Percentiles rank a stretch among this genome's conserved stretches.
These are phyloP conservation scores for Eimeria tenella DNA, from an alignment of 169 alveolate species.

Conservation along the genomic window DNA sequence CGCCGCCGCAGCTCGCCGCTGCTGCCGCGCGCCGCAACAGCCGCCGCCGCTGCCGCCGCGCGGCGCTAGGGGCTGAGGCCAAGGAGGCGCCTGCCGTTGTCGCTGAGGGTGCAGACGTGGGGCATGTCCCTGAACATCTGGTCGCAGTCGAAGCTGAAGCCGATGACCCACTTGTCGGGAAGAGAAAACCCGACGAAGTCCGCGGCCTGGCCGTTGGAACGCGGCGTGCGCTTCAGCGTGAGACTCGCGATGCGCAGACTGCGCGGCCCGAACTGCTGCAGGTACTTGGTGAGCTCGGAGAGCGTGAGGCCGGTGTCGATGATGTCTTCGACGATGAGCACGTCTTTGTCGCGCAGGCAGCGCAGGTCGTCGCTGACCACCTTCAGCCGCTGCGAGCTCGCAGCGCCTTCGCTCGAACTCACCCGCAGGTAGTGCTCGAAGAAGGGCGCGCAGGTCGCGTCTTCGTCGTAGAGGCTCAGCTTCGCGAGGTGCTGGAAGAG, in stretches of 20 bases:
- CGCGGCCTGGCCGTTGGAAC: constrained; percentile 84
- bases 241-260: constrained; percentile 79
- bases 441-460: constrained; percentile 75
- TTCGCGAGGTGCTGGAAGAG: constrained; percentile 81
- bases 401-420: constrained; percentile 81
- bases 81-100: constrained; percentile 37
- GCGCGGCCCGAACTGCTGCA: constrained; percentile 81
- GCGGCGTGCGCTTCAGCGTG: constrained; percentile 73
- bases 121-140: constrained; percentile 81
- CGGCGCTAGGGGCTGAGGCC: too few species aligned
- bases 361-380: constrained; percentile 84
- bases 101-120: constrained; percentile 75
- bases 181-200: constrained; percentile 86
- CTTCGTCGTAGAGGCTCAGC: constrained; percentile 55
- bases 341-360: constrained; percentile 82
- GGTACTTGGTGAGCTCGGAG: constrained; percentile 79
- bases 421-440: constrained; percentile 86
- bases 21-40: too few species aligned
- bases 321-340: constrained; percentile 87
- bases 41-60: too few species aligned
- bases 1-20: too few species aligned
- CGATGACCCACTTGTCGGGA: constrained; percentile 85
- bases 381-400: constrained; percentile 66
- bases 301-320: constrained; percentile 85
- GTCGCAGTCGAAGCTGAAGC: constrained; percentile 85